A percentile compares a stretch with the other conserved stretches of the same genome.
Conservation (phyloP, 345 rosid species). For the Eucalyptus leucophloia region DNA sequence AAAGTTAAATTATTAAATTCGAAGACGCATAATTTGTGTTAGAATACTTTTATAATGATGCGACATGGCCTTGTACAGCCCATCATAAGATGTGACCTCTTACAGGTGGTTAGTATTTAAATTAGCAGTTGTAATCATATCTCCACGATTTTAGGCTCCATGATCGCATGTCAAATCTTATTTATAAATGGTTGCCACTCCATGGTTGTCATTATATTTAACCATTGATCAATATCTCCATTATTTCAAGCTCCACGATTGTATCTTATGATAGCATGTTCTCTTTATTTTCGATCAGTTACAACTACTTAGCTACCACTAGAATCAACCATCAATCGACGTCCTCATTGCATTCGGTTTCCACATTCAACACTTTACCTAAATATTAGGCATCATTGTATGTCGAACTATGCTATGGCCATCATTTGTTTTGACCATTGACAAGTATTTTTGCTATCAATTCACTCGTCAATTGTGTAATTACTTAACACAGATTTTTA, state of each 20-base stretch:
- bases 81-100: background rate
- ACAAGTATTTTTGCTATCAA: background rate
- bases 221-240: background rate
- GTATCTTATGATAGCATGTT: background rate
- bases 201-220: background rate
- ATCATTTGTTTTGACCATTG: background rate
- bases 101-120: no score
- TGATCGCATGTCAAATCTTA: background rate
- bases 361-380: background rate
- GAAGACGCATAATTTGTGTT: no score
- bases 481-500: background rate
- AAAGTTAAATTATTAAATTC: background rate
- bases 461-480: background rate
- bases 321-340: rapidly evolving
- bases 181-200: no score
- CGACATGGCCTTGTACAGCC: background rate
- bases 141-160: background rate
- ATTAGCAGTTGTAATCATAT: no score
- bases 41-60: no score
- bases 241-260: background rate
- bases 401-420: background rate
- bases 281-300: no score
- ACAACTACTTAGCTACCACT: background rate
- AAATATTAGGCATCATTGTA: no score
- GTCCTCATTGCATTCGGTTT: background rate